phyloP scores from a whole-genome alignment of 495 filamentous ascomycete species.

The Sordaria brevicollis region DNA sequence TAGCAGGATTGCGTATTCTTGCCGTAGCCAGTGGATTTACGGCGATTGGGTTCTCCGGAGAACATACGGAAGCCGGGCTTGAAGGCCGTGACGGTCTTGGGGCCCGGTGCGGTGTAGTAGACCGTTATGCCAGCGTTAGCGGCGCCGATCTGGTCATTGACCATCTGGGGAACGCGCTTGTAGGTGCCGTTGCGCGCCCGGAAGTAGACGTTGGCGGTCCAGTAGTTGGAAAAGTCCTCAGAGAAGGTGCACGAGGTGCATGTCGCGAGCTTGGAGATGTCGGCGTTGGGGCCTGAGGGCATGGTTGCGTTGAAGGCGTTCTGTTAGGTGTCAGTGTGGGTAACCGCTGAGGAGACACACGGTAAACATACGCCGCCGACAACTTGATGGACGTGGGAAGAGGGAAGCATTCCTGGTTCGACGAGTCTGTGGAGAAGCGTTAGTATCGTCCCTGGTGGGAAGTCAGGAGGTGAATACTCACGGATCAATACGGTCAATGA shows the following conservation, averaged over 20 bases:
- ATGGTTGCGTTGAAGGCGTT: conserved; percentile 36
- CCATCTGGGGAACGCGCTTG: conserved; percentile 33
- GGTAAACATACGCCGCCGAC: conserved; percentile 25
- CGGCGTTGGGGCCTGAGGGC: conserved; percentile 17
- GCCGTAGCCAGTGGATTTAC: conserved; percentile 19
- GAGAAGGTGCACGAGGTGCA: conserved; percentile 36
- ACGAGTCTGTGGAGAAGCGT: conserved; percentile 15
- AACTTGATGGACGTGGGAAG: conserved; percentile 35
- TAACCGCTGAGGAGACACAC: neutral
- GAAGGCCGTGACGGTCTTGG: conserved; percentile 38
- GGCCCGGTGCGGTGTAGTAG: conserved; percentile 20
- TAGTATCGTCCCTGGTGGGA: no score
- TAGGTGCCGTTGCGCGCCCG: conserved; percentile 39
- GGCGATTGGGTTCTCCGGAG: conserved; percentile 29
- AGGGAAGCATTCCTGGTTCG: conserved; percentile 28
- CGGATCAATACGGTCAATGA: conserved; percentile 32
- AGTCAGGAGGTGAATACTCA: neutral
- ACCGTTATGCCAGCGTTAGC: conserved; percentile 21
- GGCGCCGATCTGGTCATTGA: conserved; percentile 11
- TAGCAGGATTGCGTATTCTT: conserved; percentile 33
- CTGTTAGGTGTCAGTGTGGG: neutral
- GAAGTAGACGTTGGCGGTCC: conserved; percentile 44
- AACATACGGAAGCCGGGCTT: conserved; percentile 45
- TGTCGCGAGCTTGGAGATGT: conserved; percentile 24
- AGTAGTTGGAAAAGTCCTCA: conserved; percentile 42